A percentile compares a stretch with the other conserved stretches of the same genome.
These are phyloP conservation scores for Penicillium capsulatum DNA, from an alignment of 2,329 filamentous ascomycete species.

Conservation along the genomic window DNA sequence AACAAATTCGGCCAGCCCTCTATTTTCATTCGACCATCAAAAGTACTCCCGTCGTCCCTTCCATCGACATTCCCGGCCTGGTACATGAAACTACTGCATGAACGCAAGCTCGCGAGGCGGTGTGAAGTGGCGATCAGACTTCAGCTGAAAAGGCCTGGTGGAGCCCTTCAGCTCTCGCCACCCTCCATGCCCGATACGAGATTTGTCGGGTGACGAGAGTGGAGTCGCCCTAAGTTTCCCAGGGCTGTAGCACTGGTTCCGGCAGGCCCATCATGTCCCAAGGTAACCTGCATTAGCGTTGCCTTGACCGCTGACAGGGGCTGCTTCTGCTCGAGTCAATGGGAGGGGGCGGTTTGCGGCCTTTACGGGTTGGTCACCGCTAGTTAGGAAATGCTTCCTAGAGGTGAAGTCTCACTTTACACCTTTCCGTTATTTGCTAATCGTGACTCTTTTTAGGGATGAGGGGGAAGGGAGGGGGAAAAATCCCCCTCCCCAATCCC, in stretches of 20 bases:
- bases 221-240: slow-evolving; percentile 26
- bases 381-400: too few relatives aligned
- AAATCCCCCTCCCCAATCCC: too few relatives aligned
- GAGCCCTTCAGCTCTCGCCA: slow-evolving; percentile 21
- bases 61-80: slow-evolving; percentile 9
- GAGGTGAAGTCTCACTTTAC: too few relatives aligned
- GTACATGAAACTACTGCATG: slow-evolving; percentile 25
- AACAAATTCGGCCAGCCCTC: too few relatives aligned
- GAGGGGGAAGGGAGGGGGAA: too few relatives aligned
- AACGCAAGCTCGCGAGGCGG: slow-evolving; percentile 15
- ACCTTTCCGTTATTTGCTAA: too few relatives aligned
- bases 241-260: slow-evolving; percentile 36
- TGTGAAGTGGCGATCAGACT: slow-evolving; percentile 26
- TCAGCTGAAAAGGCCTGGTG: slow-evolving; percentile 22
- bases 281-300: slow-evolving; percentile 40
- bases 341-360: slow-evolving; percentile 6
- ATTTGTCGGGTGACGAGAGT: slow-evolving; percentile 17
- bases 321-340: slow-evolving; percentile 15
- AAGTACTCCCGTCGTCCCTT: too few relatives aligned
- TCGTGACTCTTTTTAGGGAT: too few relatives aligned
- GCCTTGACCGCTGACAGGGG: slow-evolving; percentile 27
- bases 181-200: slow-evolving; percentile 13
- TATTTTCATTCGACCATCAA: too few relatives aligned
- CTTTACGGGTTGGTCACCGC: slow-evolving; percentile 18
- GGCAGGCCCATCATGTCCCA: slow-evolving; percentile 26